A percentile compares a stretch with the other conserved stretches of the same genome.
These are phyloP conservation scores for Solanum tarapatanum DNA, from an alignment of 257 asterid genomes.

Conservation along the genomic window DNA sequence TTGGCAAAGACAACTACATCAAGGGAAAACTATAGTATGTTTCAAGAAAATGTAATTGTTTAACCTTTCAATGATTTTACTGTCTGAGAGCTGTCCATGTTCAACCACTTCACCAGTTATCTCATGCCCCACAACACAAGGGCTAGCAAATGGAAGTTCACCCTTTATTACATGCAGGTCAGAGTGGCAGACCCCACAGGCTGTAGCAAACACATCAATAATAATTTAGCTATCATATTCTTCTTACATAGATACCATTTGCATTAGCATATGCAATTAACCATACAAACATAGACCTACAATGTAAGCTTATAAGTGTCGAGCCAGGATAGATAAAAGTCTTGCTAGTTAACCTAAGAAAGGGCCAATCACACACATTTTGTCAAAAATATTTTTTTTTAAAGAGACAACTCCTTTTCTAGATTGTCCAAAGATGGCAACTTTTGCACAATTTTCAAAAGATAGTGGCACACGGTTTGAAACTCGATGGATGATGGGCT, in stretches of 20 bases:
- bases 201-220: slow-evolving; percentile 27
- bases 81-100: slow-evolving; percentile 73
- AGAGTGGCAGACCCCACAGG: slow-evolving; percentile 99
- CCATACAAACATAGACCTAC: neutral
- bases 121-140: slow-evolving; percentile 96
- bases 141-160: slow-evolving; percentile 88
- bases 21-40: neutral
- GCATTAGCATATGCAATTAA: neutral
- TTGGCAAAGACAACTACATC: neutral
- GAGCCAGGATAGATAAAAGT: neutral
- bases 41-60: neutral
- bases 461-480: neutral
- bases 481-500: neutral
- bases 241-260: neutral
- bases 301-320: neutral
- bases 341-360: neutral
- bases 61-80: slow-evolving; percentile 58
- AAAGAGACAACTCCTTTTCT: too few relatives aligned
- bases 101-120: slow-evolving; percentile 96
- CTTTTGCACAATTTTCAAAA: neutral
- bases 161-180: slow-evolving; percentile 96
- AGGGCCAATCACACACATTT: neutral
- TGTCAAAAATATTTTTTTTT: neutral
- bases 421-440: neutral
- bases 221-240: neutral